Base-by-base conservation (phyloP, 306 rosid species). In the Acacia confusa region DNA sequence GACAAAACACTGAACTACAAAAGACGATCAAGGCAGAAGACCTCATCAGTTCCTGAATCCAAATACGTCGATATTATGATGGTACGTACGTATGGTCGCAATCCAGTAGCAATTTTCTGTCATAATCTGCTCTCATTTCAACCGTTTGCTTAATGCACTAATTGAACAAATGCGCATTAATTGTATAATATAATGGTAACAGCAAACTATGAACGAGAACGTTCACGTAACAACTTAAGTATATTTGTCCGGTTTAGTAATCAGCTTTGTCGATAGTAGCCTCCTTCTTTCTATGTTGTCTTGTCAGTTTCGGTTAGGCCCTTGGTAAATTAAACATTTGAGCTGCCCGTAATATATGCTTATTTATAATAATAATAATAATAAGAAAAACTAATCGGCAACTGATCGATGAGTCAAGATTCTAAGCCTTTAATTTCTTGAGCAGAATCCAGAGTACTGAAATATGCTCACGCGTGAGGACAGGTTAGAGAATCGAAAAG, bases 21-120 rank as follows among this genome's bases (percentile, higher is more conserved):
- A 72, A 32, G 70, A 85, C 82, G 87, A 34, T 5, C 38, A 0
- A 85, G 79, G 86, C 65, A 64, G 24, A 86, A 19, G 79, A 84
- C 75, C 63, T 48, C 52, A 11, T 34, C 57, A 53, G 13, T 66
- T 70, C 89, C 92, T 2, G 92, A 85, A 78, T 79, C 88, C 12
- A 78, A 78, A 65, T 52, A 40, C 80, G 85, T 90, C 5, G 89
- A 88, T 36, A 87, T 87, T 22, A 83, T 85, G 90, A 85, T 85
- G 92, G 94, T 90, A n/a, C n/a, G n/a, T n/a, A n/a, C n/a, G n/a
- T n/a, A 76, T n/a, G 7, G 8, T 24, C 16, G 15, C 32, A 58
- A 24, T 58, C 65, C 43, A 7, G 8, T 32, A 16, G 20, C 44
- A 65, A 30, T 27, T 32, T 28, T 17, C 66, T 50, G 43, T 52